Evolutionary conservation across 257 asterid species (phyloP).

Genomic region (Scutellaria minor): DNA sequence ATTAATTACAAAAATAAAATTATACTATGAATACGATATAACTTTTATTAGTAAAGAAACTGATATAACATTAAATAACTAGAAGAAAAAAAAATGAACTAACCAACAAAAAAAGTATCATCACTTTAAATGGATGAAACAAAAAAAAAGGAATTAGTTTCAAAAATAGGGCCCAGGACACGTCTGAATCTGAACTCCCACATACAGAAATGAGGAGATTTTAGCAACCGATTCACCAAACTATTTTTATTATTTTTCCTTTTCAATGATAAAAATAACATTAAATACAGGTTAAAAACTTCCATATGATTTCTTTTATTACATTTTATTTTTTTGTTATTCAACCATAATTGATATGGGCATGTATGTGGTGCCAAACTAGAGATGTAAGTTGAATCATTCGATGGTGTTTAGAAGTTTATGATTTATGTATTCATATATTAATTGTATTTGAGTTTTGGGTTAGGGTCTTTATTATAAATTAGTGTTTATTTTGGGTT

Average conservation of each 20-base stretch:
- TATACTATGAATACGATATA: too few relatives aligned
- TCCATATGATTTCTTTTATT: too few relatives aligned
- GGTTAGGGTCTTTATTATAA: too few relatives aligned
- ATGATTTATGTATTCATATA: too few relatives aligned
- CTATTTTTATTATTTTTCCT: not conserved
- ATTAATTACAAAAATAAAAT: too few relatives aligned
- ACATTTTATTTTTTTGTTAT: too few relatives aligned
- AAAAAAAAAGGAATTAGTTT: not conserved
- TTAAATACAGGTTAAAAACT: not conserved
- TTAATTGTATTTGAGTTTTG: too few relatives aligned
- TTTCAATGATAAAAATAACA: not conserved
- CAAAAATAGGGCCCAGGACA: not conserved
- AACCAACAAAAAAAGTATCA: not conserved
- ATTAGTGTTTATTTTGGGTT: too few relatives aligned
- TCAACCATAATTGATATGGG: too few relatives aligned
- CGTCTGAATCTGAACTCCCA: slow-evolving; percentile 20
- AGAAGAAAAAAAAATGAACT: not conserved
- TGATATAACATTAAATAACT: not conserved
- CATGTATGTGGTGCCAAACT: too few relatives aligned
- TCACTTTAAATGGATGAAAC: not conserved
- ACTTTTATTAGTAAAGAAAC: not conserved
- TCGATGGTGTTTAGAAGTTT: too few relatives aligned
- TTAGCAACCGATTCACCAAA: slow-evolving; percentile 15
- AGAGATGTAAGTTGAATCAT: too few relatives aligned
- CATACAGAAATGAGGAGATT: not conserved